Percentiles rank a stretch among this genome's conserved stretches.
These are phyloP conservation scores for Cladorrhinum sp. DNA, from an alignment of 2,329 filamentous ascomycete genomes.

Conservation along the genomic window DNA sequence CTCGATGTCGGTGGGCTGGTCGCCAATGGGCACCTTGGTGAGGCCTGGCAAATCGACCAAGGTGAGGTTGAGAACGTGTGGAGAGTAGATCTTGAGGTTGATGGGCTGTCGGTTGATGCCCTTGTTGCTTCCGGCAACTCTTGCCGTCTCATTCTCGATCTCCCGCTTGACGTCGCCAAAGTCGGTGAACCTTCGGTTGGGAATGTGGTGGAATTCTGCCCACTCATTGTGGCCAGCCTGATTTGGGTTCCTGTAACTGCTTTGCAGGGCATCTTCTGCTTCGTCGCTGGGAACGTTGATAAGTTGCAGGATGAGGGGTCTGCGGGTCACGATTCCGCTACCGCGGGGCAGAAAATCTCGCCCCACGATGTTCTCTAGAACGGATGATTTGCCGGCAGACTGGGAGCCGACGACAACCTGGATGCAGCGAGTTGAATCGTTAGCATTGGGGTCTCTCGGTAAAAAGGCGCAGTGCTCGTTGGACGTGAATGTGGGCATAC, in stretches of 20 bases:
- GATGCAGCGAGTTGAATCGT: slow-evolving; percentile 17
- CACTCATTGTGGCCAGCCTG: slow-evolving; percentile 68
- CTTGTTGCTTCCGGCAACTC: slow-evolving; percentile 79
- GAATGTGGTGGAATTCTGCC: slow-evolving; percentile 96
- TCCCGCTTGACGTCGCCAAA: slow-evolving; percentile 98
- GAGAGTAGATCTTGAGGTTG: slow-evolving; percentile 97
- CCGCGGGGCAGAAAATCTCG: slow-evolving; percentile 95
- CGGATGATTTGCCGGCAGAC: slow-evolving; percentile 96
- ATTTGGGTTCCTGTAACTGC: slow-evolving; percentile 74
- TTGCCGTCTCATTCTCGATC: slow-evolving; percentile 77
- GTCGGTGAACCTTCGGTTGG: slow-evolving; percentile 84
- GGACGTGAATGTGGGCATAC: slow-evolving; percentile 52
- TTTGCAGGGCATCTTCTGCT: slow-evolving; percentile 61
- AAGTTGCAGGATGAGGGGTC: slow-evolving; percentile 92
- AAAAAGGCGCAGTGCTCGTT: background rate
- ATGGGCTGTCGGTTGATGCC: slow-evolving; percentile 97
- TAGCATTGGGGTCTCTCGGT: slow-evolving; percentile 21
- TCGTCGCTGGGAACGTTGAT: slow-evolving; percentile 90
- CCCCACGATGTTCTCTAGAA: slow-evolving; percentile 97
- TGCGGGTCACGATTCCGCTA: slow-evolving; percentile 91
- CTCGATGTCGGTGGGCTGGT: slow-evolving; percentile 96
- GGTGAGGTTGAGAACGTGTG: slow-evolving; percentile 92
- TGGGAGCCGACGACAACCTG: slow-evolving; percentile 98
- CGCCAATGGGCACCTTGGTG: slow-evolving; percentile 97
- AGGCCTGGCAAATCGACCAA: slow-evolving; percentile 92